Base-by-base conservation (phyloP, 2,329 filamentous ascomycete species). In the Ploettnerulaceae sp. region DNA sequence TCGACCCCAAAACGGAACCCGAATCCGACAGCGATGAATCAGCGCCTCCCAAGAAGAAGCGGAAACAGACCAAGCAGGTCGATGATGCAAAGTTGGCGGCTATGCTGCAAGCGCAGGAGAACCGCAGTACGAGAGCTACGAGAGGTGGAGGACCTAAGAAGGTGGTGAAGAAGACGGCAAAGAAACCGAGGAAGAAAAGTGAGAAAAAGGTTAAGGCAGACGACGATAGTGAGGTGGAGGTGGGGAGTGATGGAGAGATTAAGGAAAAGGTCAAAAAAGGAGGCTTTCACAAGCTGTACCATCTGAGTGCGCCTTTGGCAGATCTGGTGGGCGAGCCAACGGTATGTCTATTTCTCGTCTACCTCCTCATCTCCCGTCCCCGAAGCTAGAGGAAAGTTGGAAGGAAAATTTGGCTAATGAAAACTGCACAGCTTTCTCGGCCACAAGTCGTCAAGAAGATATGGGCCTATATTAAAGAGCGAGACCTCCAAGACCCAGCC, bases 361-460 rank as follows among this genome's bases (percentile, higher is more conserved):
- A 8, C 2, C 9, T 24, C 9, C 15, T 18, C 3, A n/a, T 17
- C n/a, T 17, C 9, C 11, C 14, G 24, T 17, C 8, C 7, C 28
- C 24, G 22, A 12, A 21, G 8, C 29, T 18, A 4, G 32, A 7
- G 21, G 17, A 22, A 20, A 5, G 14, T 25, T 9, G 15, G 15
- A 25, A 17, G 18, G 35, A 5, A 17, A 18, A n/a, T 15, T 17
- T n/a, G 33, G 29, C 45, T 53, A 28, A 47, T 46, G 21, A 29
- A 40, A 20, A 37, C n/a, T 62, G 17, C 11, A 40, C 18, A 95
- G 82, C 78, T 98, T 17, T 95, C 93, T 12, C 85, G 93, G 31
- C 91, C 93, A 0, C 89, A 97, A 66, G 91, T 91, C 0, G 93
- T 98, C 59, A 97, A 97, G 73, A 86, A 86, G 65, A 82, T 98